Evolutionary conservation across 441 rosid species (phyloP), one percentile per base, ranked within the genome.

Genomic region (Syzygium malaccense): DNA sequence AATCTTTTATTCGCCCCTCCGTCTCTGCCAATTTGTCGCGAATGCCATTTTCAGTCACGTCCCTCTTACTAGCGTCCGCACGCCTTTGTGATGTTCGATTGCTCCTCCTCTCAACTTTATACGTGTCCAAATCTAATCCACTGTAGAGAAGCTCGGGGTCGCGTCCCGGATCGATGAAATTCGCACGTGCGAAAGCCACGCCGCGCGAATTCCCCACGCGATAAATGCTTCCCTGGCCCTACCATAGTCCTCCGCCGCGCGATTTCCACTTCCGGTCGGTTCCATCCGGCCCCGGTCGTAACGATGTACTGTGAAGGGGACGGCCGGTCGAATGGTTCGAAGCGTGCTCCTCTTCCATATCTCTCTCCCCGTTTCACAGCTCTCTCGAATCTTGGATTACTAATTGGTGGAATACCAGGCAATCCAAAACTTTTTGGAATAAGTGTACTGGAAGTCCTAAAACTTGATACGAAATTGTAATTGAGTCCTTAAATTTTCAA

Each of bases 1-100:
- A 75, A 23, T 41, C 83, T 75, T 75, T 75, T 75, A 41, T 92
- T 85, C 92, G 88, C 93, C 90, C 86, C 86, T 88, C 88, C 89
- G 89, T 10, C 18, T 55, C n/a, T 37, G 55, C 23, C 60, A n/a
- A 84, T 19, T 85, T 85, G 57, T 85, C 57, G n/a, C 5, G 25
- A 30, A 18, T 85, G 86, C 86, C 86, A 32, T 62, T 28, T 20
- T 37, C n/a, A 26, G 8, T 55, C 32, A 53, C 1, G 1, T 7
- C 18, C 79, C 78, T 17, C 41, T 4, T 15, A n/a, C n/a, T n/a
- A 49, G 55, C 71, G 28, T 23, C 48, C 54, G 53, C 25, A 75
- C 51, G n/a, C 83, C 53, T 41, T 68, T 71, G 53, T 14, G 49
- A 41, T 12, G 83, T 12, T 75, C 83, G 51, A 75, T 41, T 37